Base-by-base conservation (phyloP, 2,329 filamentous ascomycete genomes). In the Thelonectria rubi region DNA sequence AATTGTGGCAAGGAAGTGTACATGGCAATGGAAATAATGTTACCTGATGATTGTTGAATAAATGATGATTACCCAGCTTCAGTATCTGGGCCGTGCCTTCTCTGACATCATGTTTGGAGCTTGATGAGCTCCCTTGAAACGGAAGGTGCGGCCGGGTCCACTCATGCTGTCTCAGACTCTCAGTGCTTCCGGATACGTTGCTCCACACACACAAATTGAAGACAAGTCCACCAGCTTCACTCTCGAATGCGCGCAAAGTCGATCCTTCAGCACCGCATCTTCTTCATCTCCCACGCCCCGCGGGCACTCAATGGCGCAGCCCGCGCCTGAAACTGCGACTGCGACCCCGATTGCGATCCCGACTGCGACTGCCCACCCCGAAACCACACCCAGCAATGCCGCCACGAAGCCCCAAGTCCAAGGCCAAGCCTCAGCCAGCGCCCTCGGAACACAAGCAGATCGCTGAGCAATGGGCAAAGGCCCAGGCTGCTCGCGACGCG, bases 401-500 rank as follows among this genome's bases (percentile, higher is more conserved):
- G 48, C 63, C 68, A 46, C 67, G 55, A 58, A 72, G 64, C 55
- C 64, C 67, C 51, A 74, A 72, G 58, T 53, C 71, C 30, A 70
- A 72, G 62, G 64, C 65, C 55, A 62, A 69, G 58, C 37, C 67
- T 52, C 55, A 65, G 57, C 49, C 66, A 45, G 54, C 63, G 47
- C 54, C 63, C 20, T 69, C 79, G 72, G 83, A 87, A 40, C 85
- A 85, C 76, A 77, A 84, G 68, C 74, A 79, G 59, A 84, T 87
- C 62, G 79, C 82, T 17, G 80, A 81, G 40, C 79, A 86, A 72
- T 87, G 80, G 75, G 83, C 80, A 26, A 80, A 79, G 46, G 84
- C 84, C 34, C 84, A 86, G 73, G 80, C 78, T 52, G 78, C 78
- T 60, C 81, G 84, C 65, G 80, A 81, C 58, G 69, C 73, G 9